Base-by-base conservation (phyloP, 2,329 filamentous ascomycete genomes). In the Emericellopsis cladophorae region DNA sequence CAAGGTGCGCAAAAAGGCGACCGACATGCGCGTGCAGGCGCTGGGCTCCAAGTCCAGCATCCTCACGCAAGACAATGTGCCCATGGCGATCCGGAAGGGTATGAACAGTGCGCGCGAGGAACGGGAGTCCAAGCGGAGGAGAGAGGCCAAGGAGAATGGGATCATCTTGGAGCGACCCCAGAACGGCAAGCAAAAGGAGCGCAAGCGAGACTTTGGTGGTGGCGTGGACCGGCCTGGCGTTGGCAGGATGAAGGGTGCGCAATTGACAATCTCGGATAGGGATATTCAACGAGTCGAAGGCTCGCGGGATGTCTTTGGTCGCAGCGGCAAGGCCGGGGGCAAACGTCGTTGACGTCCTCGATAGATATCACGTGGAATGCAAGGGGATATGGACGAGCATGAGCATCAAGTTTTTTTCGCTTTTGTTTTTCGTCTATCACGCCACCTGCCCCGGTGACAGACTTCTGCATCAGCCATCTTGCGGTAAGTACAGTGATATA, bases 91-190 rank as follows among this genome's bases (percentile, higher is more conserved):
- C 55, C 76, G 88, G 44, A 87, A 84, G 61, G 89, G 90, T n/a
- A 95, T 96, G 45, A 65, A 67, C 14, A 72, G 74, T 2, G 86
- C 88, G 40, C 74, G 75, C 18, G 66, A 58, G 2, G 61, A 67
- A 23, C 76, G 75, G 44, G 89, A 95, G 58, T 65, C 72, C 11
- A 83, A 74, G 64, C 67, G 90, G 40, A 69, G 90, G 31, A 70
- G 68, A 33, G 86, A 95, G 58, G 92, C 92, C 2, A 77, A 72
- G 54, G 90, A 96, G 68, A 94, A 90, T 51, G 92, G 90, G 6
- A 80, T 96, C 50, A 79, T 96, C 38, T 66, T 96, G 29, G 92
- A 96, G 67, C 70, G 68, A 45, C 50, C 54, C 23, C 57, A 56
- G 47, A 62, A 57, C 31, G 57, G 51, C 42, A 65, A 57, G 41